Conservation (phyloP, 805 yeast genomes). For the Lipomyces sp. region DNA sequence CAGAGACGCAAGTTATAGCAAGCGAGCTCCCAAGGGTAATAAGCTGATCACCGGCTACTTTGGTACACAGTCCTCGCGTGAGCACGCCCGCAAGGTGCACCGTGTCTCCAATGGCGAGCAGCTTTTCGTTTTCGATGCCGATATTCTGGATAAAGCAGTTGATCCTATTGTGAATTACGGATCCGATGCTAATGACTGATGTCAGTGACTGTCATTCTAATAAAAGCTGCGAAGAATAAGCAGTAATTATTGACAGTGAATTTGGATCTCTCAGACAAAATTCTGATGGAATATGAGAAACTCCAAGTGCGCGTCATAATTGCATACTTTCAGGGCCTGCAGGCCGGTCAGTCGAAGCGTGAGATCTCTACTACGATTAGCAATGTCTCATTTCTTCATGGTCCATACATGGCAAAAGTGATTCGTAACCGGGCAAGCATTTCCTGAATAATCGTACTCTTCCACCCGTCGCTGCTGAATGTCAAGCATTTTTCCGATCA, state of each 20-base stretch:
- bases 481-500: background rate
- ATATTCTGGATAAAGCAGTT: background rate
- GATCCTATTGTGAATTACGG: background rate
- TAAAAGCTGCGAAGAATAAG: background rate
- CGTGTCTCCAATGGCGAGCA: background rate
- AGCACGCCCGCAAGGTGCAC: background rate
- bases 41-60: no score
- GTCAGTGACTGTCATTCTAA: background rate
- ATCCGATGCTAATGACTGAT: background rate
- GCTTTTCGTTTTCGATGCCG: background rate
- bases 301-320: background rate
- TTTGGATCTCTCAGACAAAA: conserved; percentile 1
- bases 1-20: no score
- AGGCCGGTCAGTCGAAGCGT: background rate
- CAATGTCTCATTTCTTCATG: background rate
- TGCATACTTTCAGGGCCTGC: background rate
- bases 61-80: no score
- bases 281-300: background rate
- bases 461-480: background rate
- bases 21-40: no score
- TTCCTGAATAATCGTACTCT: background rate
- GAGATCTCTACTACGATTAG: background rate
- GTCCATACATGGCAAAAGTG: background rate
- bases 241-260: background rate
- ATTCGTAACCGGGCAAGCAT: background rate